Percentiles rank a stretch among this genome's conserved stretches.
Conservation (phyloP, 2,329 filamentous ascomycete genomes). For the Mycosphaerella arachidis region DNA sequence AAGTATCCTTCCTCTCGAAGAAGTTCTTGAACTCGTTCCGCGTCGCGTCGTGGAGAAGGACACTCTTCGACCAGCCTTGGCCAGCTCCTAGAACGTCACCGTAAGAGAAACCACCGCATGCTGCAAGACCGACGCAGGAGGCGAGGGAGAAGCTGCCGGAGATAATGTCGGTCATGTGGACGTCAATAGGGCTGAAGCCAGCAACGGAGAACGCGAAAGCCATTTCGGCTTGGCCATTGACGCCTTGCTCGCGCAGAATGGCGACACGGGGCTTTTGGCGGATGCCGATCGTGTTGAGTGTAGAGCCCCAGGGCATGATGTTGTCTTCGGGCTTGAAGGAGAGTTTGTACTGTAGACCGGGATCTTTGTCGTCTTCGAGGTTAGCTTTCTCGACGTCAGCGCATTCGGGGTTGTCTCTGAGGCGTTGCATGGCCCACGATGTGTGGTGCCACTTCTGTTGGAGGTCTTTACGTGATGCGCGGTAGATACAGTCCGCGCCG, state of each 20-base stretch:
- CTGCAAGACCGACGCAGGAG: slow-evolving; percentile 81
- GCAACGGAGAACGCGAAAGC: slow-evolving; percentile 90
- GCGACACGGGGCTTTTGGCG: slow-evolving; percentile 70
- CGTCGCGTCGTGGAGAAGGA: slow-evolving; percentile 73
- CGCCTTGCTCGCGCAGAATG: slow-evolving; percentile 90
- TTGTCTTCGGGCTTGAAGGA: slow-evolving; percentile 75
- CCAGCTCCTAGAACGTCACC: slow-evolving; percentile 91
- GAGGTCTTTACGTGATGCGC: slow-evolving; percentile 64
- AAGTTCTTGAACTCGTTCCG: slow-evolving; percentile 76
- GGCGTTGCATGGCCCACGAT: slow-evolving; percentile 83
- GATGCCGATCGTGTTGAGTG: slow-evolving; percentile 55
- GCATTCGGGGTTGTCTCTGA: slow-evolving; percentile 81
- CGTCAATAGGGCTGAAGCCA: slow-evolving; percentile 85
- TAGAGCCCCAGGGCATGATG: slow-evolving; percentile 64
- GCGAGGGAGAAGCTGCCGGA: slow-evolving; percentile 72
- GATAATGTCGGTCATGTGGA: slow-evolving; percentile 93
- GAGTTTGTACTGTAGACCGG: slow-evolving; percentile 79
- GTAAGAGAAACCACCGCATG: slow-evolving; percentile 96
- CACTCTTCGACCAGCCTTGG: slow-evolving; percentile 91
- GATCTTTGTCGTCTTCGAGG: slow-evolving; percentile 70
- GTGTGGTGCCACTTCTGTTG: slow-evolving; percentile 87
- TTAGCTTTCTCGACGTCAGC: slow-evolving; percentile 77
- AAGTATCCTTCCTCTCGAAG: slow-evolving; percentile 84
- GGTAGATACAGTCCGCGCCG: slow-evolving; percentile 63
- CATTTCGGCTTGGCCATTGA: slow-evolving; percentile 97